A percentile compares a stretch with the other conserved stretches of the same genome.
phyloP scores from a whole-genome alignment of 345 rosid species.

The Orychophragmus violaceus region DNA sequence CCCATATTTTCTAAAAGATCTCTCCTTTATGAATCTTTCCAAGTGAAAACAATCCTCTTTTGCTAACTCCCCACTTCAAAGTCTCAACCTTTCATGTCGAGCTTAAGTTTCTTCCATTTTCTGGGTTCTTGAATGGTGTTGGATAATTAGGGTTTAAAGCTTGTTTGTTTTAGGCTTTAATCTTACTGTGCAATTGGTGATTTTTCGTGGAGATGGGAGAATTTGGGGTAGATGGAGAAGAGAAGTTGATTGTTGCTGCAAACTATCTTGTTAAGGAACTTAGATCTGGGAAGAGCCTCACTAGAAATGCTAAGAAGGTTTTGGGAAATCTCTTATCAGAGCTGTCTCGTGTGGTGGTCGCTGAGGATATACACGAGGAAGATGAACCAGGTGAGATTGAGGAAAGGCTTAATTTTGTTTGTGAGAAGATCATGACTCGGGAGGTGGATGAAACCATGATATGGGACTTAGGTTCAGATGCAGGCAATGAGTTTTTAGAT shows the following conservation, averaged over 20 bases:
- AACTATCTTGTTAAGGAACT: slow-evolving; percentile 48
- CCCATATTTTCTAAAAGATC: background rate
- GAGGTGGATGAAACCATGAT: slow-evolving; percentile 72
- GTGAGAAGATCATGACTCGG: slow-evolving; percentile 61
- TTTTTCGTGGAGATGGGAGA: slow-evolving; percentile 45
- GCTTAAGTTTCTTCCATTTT: background rate
- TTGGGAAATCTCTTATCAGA: slow-evolving; percentile 56
- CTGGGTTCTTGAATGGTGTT: slow-evolving; percentile 6
- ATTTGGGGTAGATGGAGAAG: slow-evolving; percentile 47
- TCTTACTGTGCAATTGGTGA: background rate
- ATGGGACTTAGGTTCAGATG: slow-evolving; percentile 59
- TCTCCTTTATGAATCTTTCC: slow-evolving; percentile 9
- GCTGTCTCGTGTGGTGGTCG: slow-evolving; percentile 43
- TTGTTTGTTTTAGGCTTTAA: slow-evolving; percentile 5
- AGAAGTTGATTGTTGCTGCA: slow-evolving; percentile 59
- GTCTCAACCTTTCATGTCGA: slow-evolving; percentile 3
- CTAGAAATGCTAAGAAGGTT: slow-evolving; percentile 45
- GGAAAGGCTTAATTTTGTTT: slow-evolving; percentile 41
- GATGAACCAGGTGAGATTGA: slow-evolving; percentile 37
- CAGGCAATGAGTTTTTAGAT: slow-evolving; percentile 46
- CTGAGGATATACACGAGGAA: slow-evolving; percentile 30
- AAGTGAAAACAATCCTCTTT: background rate
- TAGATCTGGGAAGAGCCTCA: slow-evolving; percentile 53
- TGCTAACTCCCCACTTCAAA: background rate
- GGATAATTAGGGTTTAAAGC: slow-evolving; percentile 1